Base-by-base conservation (phyloP, 352 stramenopile species). In the Phytophthora parvispora region DNA sequence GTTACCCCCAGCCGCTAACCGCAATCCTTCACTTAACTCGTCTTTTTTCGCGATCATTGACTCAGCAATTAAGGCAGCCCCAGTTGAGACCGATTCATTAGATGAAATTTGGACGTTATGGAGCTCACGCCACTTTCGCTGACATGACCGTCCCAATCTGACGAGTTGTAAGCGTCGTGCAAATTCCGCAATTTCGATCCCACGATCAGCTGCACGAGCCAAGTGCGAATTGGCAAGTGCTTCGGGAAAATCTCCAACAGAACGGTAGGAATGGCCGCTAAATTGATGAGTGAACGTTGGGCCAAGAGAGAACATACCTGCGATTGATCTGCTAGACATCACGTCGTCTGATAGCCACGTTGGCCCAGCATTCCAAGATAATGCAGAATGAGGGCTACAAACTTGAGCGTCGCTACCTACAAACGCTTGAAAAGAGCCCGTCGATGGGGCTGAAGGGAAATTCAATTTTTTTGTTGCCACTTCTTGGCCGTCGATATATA, bases 361-460 rank as follows among this genome's bases (percentile, higher is more conserved):
- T 20, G 86, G 85, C 2, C 88, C 88, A 31, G 89, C 56, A 55
- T 80, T 83, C 83, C 87, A 92, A 2, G 83, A 78, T 18, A 92
- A 56, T n/a, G 83, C 84, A n/a, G 81, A 80, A 48, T 83, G 87
- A 3, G 79, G 77, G 1, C 83, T 84, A 34, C 84, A 91, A 4
- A 94, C 65, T 69, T 93, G 84, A 4, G 89, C 86, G 40, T 95
- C 88, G 54, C 87, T 93, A 24, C 88, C 88, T 1, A 95, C 42
- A 36, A 92, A 94, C 2, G 80, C 81, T 64, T 92, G 88, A 56
- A 91, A 79, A 1, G 63, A 70, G 4, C 82, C 81, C 1, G 62
- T 42, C 6, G 77, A 64, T 8, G 84, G 70, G 18, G 85, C 61
- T 4, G 84, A 89, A 6, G 88, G 88, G 34, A 85, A 95, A 13